Conservation (phyloP, 192 early-diverging fungal genomes). For the Dimargaris xerosporica region DNA sequence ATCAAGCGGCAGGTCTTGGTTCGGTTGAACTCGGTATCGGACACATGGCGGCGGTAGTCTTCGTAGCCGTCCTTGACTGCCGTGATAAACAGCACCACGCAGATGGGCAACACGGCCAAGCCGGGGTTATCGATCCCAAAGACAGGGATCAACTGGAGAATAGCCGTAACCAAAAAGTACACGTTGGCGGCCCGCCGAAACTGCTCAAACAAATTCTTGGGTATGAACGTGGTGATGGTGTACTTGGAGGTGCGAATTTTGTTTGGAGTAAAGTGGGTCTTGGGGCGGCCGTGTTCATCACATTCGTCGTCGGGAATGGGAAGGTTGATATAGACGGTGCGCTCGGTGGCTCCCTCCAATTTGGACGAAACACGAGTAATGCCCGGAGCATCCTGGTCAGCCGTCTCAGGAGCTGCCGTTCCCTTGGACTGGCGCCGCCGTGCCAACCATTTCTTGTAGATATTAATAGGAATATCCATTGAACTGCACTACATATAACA, state of each 20-base stretch:
- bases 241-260: constrained; percentile 85
- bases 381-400: neutral
- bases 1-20: constrained; percentile 38
- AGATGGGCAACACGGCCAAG: constrained; percentile 67
- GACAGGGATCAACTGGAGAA: constrained; percentile 55
- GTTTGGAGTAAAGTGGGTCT: constrained; percentile 51
- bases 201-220: constrained; percentile 85
- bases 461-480: too few species aligned
- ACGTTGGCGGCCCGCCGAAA: constrained; percentile 70
- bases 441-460: neutral
- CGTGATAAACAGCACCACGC: constrained; percentile 64
- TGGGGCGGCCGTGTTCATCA: constrained; percentile 34
- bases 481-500: too few species aligned
- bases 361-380: neutral
- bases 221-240: constrained; percentile 67
- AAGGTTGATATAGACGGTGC: constrained; percentile 45
- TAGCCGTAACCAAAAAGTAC: constrained; percentile 62
- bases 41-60: constrained; percentile 72
- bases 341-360: constrained; percentile 11
- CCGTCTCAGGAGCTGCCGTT: neutral
- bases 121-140: constrained; percentile 67
- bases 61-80: constrained; percentile 80
- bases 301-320: constrained; percentile 36
- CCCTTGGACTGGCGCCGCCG: neutral
- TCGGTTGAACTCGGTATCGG: constrained; percentile 72